A percentile compares a stretch with the other conserved stretches of the same genome.
These are phyloP conservation scores for Mucor saturninus DNA, from an alignment of 371 early-diverging fungal genomes.

Conservation along the genomic window DNA sequence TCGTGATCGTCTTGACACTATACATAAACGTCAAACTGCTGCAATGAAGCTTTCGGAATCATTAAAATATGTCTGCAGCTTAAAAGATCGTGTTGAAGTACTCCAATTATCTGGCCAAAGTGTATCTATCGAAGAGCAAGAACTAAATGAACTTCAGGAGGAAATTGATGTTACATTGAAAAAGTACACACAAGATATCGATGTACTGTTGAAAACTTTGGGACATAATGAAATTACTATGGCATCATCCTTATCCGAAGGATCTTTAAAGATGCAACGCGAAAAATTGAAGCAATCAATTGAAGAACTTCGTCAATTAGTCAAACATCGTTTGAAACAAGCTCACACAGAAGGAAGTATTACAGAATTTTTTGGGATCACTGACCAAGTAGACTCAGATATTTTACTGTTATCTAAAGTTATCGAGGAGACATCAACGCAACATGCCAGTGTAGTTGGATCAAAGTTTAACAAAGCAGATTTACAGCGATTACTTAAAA, in stretches of 20 bases:
- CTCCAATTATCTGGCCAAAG: conserved; percentile 48
- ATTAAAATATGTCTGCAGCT: conserved; percentile 43
- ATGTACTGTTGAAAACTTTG: conserved; percentile 25
- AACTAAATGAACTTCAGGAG: conserved; percentile 43
- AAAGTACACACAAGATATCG: conserved; percentile 37
- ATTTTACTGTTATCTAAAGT: conserved; percentile 34
- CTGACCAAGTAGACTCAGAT: conserved; percentile 47
- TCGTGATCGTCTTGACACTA: conserved; percentile 37
- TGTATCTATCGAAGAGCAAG: conserved; percentile 47
- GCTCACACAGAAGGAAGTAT: conserved; percentile 51
- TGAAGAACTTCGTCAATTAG: conserved; percentile 38
- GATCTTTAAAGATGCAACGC: conserved; percentile 40
- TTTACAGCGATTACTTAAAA: conserved; percentile 49
- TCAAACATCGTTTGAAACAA: conserved; percentile 42
- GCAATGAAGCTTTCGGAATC: conserved; percentile 44
- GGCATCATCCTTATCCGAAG: conserved; percentile 32
- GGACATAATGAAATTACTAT: conserved; percentile 8
- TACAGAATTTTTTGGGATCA: conserved; percentile 46
- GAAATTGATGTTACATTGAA: conserved; percentile 39
- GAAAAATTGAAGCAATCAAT: conserved; percentile 33
- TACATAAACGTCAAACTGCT: conserved; percentile 41
- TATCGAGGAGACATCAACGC: conserved; percentile 43
- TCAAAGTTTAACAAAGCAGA: conserved; percentile 51
- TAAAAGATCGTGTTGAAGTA: conserved; percentile 46
- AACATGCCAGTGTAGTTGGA: conserved; percentile 39